A percentile compares a stretch with the other conserved stretches of the same genome.
These are phyloP conservation scores for Colletotrichum lini DNA, from an alignment of 2,329 filamentous ascomycete species.

Conservation along the genomic window DNA sequence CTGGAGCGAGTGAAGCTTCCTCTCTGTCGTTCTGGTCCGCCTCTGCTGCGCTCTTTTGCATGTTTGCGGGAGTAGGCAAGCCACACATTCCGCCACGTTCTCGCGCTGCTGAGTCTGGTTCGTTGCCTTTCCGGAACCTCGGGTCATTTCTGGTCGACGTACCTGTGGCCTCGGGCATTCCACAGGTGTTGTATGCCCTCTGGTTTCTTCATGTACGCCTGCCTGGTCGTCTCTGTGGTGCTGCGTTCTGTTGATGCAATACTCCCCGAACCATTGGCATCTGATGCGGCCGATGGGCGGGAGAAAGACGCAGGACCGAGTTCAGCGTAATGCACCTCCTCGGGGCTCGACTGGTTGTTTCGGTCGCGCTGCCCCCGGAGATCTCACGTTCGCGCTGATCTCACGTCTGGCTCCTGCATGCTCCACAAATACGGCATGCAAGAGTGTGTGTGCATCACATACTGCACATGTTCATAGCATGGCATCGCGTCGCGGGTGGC, in stretches of 20 bases:
- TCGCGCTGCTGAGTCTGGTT: conserved; percentile 1
- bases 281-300: neutral
- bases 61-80: conserved; percentile 29
- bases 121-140: neutral
- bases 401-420: conserved; percentile 9
- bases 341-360: conserved; percentile 13
- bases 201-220: neutral
- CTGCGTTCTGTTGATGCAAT: neutral
- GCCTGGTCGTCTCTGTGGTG: neutral
- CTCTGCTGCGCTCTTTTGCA: conserved; percentile 8
- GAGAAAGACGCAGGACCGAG: neutral
- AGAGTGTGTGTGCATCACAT: conserved; percentile 22
- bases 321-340: conserved; percentile 25
- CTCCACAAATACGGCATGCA: conserved; percentile 7
- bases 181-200: neutral
- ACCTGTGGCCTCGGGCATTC: conserved; percentile 15
- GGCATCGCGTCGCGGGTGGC: conserved; percentile 26
- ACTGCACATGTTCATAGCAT: neutral
- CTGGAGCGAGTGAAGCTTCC: neutral
- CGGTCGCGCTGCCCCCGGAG: conserved; percentile 30
- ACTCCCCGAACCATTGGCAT: neutral
- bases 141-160: conserved; percentile 16
- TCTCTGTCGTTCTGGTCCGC: neutral
- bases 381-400: conserved; percentile 22
- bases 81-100: conserved; percentile 34